A percentile compares a stretch with the other conserved stretches of the same genome.
phyloP scores from a whole-genome alignment of 768 basidiomycete genomes.

The Amanita pseudoporphyria region DNA sequence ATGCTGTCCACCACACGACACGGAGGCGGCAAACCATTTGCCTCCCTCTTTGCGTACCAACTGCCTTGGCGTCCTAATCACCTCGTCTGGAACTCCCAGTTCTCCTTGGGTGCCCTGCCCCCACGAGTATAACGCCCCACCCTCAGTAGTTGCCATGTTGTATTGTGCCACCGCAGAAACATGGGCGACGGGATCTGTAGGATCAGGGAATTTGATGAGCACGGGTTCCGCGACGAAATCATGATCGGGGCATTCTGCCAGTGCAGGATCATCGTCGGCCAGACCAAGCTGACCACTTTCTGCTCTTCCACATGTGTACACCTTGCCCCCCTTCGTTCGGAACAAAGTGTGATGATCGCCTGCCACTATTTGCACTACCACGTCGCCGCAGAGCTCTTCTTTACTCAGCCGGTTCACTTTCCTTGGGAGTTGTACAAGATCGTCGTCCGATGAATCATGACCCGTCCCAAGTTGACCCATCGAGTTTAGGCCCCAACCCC shows the following conservation, averaged over 20 bases:
- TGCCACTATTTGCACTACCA: conserved; percentile 64
- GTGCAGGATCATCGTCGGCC: conserved; percentile 57
- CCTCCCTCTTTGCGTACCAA: conserved; percentile 70
- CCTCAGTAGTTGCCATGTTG: conserved; percentile 58
- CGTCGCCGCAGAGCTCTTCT: conserved; percentile 46
- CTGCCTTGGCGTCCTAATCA: conserved; percentile 52
- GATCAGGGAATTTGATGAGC: conserved; percentile 53
- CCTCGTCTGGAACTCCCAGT: conserved; percentile 53
- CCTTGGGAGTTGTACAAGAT: conserved; percentile 51
- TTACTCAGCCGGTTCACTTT: conserved; percentile 58
- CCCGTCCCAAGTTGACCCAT: conserved; percentile 76
- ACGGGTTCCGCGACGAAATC: conserved; percentile 62
- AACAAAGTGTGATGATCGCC: conserved; percentile 91
- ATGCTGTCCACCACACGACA: conserved; percentile 75
- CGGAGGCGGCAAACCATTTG: conserved; percentile 53
- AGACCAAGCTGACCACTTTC: conserved; percentile 82
- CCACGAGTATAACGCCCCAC: conserved; percentile 67
- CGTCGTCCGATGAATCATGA: conserved; percentile 31
- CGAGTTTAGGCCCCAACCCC: conserved; percentile 95
- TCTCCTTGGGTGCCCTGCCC: conserved; percentile 74
- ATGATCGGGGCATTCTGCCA: conserved; percentile 40
- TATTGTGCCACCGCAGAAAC: conserved; percentile 66
- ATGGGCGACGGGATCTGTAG: conserved; percentile 52
- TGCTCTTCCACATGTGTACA: conserved; percentile 80
- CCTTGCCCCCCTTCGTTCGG: conserved; percentile 71